phyloP scores from a whole-genome alignment of 768 basidiomycete genomes.

The Mycena venus region DNA sequence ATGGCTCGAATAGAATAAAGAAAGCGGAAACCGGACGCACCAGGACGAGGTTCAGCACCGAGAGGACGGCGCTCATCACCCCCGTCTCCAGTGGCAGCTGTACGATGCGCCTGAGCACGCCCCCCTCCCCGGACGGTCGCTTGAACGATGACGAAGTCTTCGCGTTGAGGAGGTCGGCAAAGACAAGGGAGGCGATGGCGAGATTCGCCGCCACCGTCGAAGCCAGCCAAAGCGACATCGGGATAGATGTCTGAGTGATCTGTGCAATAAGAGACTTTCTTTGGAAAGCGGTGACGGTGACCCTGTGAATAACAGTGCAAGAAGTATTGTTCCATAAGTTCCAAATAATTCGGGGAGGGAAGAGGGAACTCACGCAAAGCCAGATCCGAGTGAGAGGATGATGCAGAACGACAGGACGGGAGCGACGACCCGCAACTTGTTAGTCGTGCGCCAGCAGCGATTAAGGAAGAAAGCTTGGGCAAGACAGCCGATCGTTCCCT shows the following conservation, averaged over 20 bases:
- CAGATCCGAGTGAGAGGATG: constrained; percentile 7
- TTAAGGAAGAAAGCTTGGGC: background rate
- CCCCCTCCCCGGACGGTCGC: background rate
- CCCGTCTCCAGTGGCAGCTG: background rate
- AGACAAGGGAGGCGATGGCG: background rate
- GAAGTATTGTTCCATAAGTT: too few relatives aligned
- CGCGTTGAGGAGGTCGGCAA: background rate
- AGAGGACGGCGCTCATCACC: background rate
- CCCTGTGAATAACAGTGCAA: background rate
- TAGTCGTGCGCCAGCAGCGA: background rate
- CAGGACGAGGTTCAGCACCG: background rate
- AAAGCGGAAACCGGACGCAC: background rate
- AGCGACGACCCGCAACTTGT: background rate
- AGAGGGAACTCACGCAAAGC: constrained; percentile 11
- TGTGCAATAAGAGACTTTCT: background rate
- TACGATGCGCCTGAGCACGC: too few relatives aligned
- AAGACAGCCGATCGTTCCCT: background rate
- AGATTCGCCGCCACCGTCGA: background rate
- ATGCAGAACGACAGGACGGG: background rate
- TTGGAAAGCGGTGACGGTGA: background rate
- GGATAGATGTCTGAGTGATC: background rate
- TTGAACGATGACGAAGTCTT: background rate
- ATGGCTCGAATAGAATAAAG: background rate
- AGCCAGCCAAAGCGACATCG: constrained; percentile 7
- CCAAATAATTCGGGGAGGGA: too few relatives aligned